phyloP scores from a whole-genome alignment of 768 basidiomycete species.

The Pisolithus albus region DNA sequence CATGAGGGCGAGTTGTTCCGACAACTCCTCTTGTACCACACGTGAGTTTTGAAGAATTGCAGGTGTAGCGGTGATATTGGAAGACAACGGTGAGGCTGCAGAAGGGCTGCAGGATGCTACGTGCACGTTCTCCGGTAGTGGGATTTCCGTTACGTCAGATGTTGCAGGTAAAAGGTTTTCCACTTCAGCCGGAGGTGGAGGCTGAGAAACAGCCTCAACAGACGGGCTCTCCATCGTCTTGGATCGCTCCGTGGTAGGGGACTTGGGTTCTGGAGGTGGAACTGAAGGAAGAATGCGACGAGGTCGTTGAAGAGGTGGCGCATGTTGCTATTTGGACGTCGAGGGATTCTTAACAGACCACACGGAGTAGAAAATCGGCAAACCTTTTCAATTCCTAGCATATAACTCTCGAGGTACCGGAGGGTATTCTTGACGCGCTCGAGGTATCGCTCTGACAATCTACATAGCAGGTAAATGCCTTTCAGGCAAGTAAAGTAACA shows the following conservation, averaged over 20 bases:
- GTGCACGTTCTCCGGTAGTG: conserved; percentile 1
- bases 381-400: conserved; percentile 51
- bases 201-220: conserved; percentile 15
- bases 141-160: conserved; percentile 12
- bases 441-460: conserved; percentile 38
- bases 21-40: conserved; percentile 66
- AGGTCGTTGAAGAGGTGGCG: conserved; percentile 35
- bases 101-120: conserved; percentile 17
- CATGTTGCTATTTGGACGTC: conserved; percentile 30
- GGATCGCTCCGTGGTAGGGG: conserved; percentile 2
- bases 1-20: conserved; percentile 75
- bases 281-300: conserved; percentile 48
- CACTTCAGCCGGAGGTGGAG: conserved; percentile 11
- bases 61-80: conserved; percentile 29
- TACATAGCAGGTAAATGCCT: conserved; percentile 16
- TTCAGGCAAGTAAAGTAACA: not conserved
- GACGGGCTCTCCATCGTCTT: conserved; percentile 1
- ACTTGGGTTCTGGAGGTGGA: conserved; percentile 33
- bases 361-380: not conserved
- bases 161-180: conserved; percentile 37
- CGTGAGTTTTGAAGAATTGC: conserved; percentile 49
- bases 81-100: conserved; percentile 27
- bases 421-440: conserved; percentile 44
- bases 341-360: not conserved
- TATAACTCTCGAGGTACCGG: conserved; percentile 46